Conservation (phyloP, 1,139 yeast genomes). For the Candida anutae region DNA sequence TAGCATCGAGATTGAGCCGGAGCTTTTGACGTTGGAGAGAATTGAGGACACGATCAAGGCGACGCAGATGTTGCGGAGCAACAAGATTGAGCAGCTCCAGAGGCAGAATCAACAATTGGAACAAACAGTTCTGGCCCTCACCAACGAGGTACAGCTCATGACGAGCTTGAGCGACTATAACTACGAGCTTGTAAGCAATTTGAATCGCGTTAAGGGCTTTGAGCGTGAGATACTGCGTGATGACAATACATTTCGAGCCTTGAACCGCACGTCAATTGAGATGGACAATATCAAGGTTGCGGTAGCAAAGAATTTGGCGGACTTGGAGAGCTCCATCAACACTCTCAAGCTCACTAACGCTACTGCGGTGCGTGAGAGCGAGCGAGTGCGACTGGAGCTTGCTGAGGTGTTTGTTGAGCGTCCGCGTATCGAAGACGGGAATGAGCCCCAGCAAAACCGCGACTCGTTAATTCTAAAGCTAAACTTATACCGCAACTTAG, state of each 20-base stretch:
- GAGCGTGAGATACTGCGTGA: not conserved
- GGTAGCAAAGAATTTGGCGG: conserved; percentile 50
- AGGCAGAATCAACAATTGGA: conserved; percentile 11
- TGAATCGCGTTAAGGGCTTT: conserved; percentile 6
- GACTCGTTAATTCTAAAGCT: conserved; percentile 33
- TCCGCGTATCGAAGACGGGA: conserved; percentile 14
- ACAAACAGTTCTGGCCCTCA: conserved; percentile 8
- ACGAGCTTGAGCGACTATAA: conserved; percentile 12
- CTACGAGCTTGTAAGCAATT: conserved; percentile 7
- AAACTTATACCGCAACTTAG: conserved; percentile 38
- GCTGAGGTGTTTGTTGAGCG: not conserved
- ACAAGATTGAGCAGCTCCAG: conserved; percentile 17
- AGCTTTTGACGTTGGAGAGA: conserved; percentile 40
- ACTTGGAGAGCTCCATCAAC: conserved; percentile 46
- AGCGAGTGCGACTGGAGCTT: conserved; percentile 11
- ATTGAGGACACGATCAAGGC: conserved; percentile 33
- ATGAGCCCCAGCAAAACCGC: conserved; percentile 6
- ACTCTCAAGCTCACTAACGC: conserved; percentile 34
- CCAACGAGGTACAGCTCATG: conserved; percentile 17
- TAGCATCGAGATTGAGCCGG: conserved; percentile 27
- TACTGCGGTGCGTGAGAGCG: conserved; percentile 6
- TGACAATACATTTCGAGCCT: conserved; percentile 12
- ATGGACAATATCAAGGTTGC: conserved; percentile 45
- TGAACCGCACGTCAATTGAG: conserved; percentile 21
- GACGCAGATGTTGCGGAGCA: conserved; percentile 18